Evolutionary conservation across 441 rosid genomes (phyloP).

Genomic region (Biscutella laevigata): DNA sequence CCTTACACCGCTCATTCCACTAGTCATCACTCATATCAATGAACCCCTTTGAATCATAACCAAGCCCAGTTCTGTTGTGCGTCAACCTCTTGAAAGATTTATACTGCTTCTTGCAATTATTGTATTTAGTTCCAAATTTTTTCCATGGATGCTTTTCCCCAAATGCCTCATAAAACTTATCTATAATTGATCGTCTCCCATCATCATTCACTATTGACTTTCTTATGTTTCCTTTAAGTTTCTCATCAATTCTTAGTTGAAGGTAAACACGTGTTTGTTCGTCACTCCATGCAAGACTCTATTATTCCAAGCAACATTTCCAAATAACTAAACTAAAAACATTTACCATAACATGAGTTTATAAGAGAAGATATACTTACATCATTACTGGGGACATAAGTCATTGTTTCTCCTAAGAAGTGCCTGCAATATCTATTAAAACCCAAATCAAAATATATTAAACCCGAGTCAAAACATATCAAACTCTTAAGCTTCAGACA

Average conservation of each 20-base stretch:
- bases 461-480: too few relatives aligned
- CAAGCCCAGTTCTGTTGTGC: neutral
- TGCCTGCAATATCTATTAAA: too few relatives aligned
- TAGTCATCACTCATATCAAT: neutral
- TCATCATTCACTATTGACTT: neutral
- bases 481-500: too few relatives aligned
- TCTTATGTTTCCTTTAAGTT: neutral
- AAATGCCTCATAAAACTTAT: neutral
- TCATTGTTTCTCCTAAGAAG: too few relatives aligned
- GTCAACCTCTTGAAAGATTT: neutral
- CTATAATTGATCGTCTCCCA: neutral
- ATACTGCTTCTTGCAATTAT: neutral
- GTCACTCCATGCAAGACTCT: neutral
- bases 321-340: too few relatives aligned
- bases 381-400: too few relatives aligned
- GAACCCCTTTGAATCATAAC: neutral
- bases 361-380: too few relatives aligned
- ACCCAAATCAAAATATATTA: too few relatives aligned
- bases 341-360: too few relatives aligned
- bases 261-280: neutral
- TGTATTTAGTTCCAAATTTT: neutral
- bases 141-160: neutral
- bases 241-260: neutral
- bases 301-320: neutral
- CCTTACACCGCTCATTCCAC: neutral